Percentiles rank a stretch among this genome's conserved stretches.
These are phyloP conservation scores for Tarenaya hassleriana DNA, from an alignment of 345 rosid species.

Conservation along the genomic window DNA sequence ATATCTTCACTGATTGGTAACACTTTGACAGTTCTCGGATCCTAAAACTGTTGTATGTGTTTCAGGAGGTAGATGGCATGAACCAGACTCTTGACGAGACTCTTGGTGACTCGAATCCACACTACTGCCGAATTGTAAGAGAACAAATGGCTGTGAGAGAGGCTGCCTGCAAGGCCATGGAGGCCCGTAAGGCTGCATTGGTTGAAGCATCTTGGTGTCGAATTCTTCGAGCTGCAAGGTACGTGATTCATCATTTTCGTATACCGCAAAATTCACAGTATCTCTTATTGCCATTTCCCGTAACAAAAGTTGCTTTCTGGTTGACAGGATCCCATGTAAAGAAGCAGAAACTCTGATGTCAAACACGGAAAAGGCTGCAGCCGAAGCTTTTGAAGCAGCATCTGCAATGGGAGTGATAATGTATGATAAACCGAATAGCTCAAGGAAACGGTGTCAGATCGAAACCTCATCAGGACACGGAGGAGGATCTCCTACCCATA, in stretches of 20 bases:
- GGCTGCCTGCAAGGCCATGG: constrained; percentile 80
- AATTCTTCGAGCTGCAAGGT: constrained; percentile 89
- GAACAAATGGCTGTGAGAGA: constrained; percentile 92
- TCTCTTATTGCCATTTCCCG: background rate
- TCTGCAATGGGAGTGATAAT: constrained; percentile 77
- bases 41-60: background rate
- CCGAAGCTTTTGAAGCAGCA: constrained; percentile 86
- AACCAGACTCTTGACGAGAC: constrained; percentile 88
- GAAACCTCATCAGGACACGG: constrained; percentile 43
- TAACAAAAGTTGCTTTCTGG: background rate
- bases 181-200: constrained; percentile 81
- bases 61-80: constrained; percentile 88
- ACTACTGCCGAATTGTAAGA: constrained; percentile 72
- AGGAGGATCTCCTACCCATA: constrained; percentile 59
- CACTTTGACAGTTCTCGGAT: background rate
- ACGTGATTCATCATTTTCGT: constrained; percentile 9
- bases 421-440: constrained; percentile 65
- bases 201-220: constrained; percentile 96
- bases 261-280: background rate
- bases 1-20: constrained; percentile 6
- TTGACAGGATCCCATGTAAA: constrained; percentile 58
- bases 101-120: constrained; percentile 81
- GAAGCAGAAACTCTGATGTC: constrained; percentile 62
- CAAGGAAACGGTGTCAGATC: constrained; percentile 43
- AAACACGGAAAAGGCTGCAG: constrained; percentile 67